These are phyloP conservation scores for Mucor indicus DNA, from an alignment of 371 early-diverging fungal genomes.

Conservation along the genomic window DNA sequence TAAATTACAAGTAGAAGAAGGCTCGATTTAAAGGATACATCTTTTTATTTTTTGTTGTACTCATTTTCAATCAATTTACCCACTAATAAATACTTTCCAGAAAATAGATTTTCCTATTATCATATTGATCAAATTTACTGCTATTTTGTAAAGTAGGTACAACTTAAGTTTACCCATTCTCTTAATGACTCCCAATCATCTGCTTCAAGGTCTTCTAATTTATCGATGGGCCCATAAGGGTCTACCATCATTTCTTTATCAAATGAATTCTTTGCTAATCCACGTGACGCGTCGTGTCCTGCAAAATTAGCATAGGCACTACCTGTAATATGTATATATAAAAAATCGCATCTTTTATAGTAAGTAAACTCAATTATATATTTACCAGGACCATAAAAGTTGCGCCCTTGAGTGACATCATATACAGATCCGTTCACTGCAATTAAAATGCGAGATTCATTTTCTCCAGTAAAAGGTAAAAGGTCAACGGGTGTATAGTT, in stretches of 20 bases:
- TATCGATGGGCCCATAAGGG: constrained; percentile 76
- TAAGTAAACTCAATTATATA: not conserved
- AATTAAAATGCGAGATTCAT: constrained; percentile 64
- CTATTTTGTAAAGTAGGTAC: too few relatives aligned
- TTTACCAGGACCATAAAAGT: constrained; percentile 90
- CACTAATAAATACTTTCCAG: constrained; percentile 17
- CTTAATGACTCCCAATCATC: constrained; percentile 75
- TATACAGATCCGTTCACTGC: constrained; percentile 84
- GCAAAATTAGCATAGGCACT: constrained; percentile 93
- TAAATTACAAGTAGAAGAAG: constrained; percentile 41
- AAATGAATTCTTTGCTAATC: constrained; percentile 89
- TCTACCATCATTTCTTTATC: constrained; percentile 74
- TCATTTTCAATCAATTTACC: constrained; percentile 22
- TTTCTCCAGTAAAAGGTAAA: constrained; percentile 56
- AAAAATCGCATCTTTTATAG: too few relatives aligned
- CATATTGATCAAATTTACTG: not conserved
- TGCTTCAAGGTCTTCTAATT: constrained; percentile 67
- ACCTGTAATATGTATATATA: constrained; percentile 33
- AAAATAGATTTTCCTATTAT: constrained; percentile 12
- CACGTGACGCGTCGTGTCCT: constrained; percentile 80
- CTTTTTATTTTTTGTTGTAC: not conserved
- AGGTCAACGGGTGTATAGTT: constrained; percentile 73
- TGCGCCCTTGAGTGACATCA: constrained; percentile 83
- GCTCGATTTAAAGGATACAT: constrained; percentile 21
- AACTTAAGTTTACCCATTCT: constrained; percentile 75